phyloP scores from a whole-genome alignment of 2,329 filamentous ascomycete species.

The Colletotrichum tofieldiae region DNA sequence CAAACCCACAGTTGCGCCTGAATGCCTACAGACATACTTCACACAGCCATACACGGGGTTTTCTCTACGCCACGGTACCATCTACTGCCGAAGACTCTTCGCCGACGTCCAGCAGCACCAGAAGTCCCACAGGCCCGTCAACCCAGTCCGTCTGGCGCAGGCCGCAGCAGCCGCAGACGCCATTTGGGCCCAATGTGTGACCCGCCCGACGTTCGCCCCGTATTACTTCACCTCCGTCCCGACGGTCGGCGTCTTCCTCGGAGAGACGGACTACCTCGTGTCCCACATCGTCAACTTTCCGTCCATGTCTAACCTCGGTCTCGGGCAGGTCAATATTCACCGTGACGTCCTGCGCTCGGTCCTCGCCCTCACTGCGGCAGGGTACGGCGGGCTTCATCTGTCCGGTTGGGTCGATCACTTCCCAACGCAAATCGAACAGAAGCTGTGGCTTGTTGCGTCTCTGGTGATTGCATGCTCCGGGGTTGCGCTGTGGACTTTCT shows the following conservation, averaged over 20 bases:
- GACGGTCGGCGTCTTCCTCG: slow-evolving; percentile 33
- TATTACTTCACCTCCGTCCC: slow-evolving; percentile 36
- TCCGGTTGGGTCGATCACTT: slow-evolving; percentile 50
- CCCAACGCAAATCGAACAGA: slow-evolving; percentile 44
- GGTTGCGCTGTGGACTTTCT: slow-evolving; percentile 28
- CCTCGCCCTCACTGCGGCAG: slow-evolving; percentile 34
- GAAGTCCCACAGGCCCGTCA: slow-evolving; percentile 6
- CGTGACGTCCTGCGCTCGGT: slow-evolving; percentile 38
- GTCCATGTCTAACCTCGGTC: slow-evolving; percentile 34
- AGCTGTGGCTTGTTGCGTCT: slow-evolving; percentile 45
- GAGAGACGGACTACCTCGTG: slow-evolving; percentile 37
- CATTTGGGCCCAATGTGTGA: slow-evolving; percentile 21
- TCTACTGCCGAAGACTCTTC: slow-evolving; percentile 34
- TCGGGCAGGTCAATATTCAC: slow-evolving; percentile 38
- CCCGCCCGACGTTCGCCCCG: slow-evolving; percentile 1
- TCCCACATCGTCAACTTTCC: slow-evolving; percentile 31
- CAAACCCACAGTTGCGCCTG: slow-evolving; percentile 34
- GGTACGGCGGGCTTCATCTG: slow-evolving; percentile 44
- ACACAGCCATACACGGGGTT: slow-evolving; percentile 12
- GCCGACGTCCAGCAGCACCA: slow-evolving; percentile 21
- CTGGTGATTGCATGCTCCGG: slow-evolving; percentile 44
- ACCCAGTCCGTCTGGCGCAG: not conserved
- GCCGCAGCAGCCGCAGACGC: slow-evolving; percentile 4
- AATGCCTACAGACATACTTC: slow-evolving; percentile 30
- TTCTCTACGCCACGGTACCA: slow-evolving; percentile 19